These are phyloP conservation scores for Mycena pura DNA, from an alignment of 768 basidiomycete species.

Conservation along the genomic window DNA sequence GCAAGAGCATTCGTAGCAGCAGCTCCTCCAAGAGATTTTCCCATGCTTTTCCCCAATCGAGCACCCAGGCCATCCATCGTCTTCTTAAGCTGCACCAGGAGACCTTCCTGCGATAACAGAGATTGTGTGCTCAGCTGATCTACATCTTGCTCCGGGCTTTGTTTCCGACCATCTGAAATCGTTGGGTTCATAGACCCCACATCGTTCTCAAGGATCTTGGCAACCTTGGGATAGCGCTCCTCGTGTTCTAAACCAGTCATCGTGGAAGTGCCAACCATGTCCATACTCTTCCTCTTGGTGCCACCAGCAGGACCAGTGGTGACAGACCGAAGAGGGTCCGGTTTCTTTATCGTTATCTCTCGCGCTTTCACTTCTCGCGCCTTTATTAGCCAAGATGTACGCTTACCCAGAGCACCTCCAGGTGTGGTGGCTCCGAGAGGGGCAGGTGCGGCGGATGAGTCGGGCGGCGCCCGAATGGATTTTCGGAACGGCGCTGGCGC, in stretches of 20 bases:
- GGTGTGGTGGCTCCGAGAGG: slow-evolving; percentile 47
- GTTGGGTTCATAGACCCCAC: slow-evolving; percentile 29
- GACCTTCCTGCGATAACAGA: slow-evolving; percentile 47
- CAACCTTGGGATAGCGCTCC: slow-evolving; percentile 54
- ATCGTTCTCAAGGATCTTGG: slow-evolving; percentile 51
- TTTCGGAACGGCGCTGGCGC: slow-evolving; percentile 75
- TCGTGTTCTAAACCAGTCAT: slow-evolving; percentile 40
- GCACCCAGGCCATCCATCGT: slow-evolving; percentile 73
- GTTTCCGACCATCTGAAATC: neutral
- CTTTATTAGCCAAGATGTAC: slow-evolving; percentile 83
- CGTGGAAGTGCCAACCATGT: slow-evolving; percentile 41
- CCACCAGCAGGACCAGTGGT: slow-evolving; percentile 30
- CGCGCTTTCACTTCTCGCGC: slow-evolving; percentile 76
- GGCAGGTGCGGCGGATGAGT: slow-evolving; percentile 43
- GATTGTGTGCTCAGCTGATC: neutral
- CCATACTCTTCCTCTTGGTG: slow-evolving; percentile 73
- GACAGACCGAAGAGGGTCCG: slow-evolving; percentile 24
- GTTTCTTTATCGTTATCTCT: slow-evolving; percentile 56
- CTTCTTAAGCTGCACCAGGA: slow-evolving; percentile 72
- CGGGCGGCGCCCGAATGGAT: slow-evolving; percentile 60
- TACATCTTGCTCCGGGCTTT: neutral
- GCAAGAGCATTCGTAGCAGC: slow-evolving; percentile 66
- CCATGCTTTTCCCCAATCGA: slow-evolving; percentile 60
- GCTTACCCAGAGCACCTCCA: slow-evolving; percentile 58
- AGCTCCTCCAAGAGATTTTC: slow-evolving; percentile 67